phyloP scores from a whole-genome alignment of 495 filamentous ascomycete genomes.

The Massariosphaeria phaeospora region DNA sequence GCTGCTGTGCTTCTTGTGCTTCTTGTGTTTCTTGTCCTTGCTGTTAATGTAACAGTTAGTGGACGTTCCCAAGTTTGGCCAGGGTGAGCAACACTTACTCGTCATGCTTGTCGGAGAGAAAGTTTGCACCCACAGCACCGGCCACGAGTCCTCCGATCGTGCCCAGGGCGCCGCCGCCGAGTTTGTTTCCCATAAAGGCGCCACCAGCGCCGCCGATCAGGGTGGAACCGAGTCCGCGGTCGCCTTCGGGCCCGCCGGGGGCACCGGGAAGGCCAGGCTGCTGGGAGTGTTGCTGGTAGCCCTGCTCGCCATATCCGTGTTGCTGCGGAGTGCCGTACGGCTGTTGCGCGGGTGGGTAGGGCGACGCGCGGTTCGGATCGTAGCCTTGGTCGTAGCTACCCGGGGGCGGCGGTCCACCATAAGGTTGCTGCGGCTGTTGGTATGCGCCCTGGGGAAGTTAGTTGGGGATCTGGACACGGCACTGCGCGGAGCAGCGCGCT shows the following conservation, averaged over 20 bases:
- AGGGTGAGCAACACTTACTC: no score
- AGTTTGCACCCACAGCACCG: slow-evolving; percentile 55
- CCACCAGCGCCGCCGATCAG: slow-evolving; percentile 51
- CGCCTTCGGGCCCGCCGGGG: slow-evolving; percentile 42
- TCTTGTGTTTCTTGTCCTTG: slow-evolving; percentile 33
- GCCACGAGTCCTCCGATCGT: slow-evolving; percentile 49
- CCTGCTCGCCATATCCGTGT: slow-evolving; percentile 25
- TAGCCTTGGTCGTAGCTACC: slow-evolving; percentile 26
- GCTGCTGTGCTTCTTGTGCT: slow-evolving; percentile 33
- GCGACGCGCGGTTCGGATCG: slow-evolving; percentile 29
- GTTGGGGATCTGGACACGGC: not conserved
- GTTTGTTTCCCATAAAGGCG: slow-evolving; percentile 48
- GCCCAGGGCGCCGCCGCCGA: slow-evolving; percentile 47
- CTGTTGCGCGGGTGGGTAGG: slow-evolving; percentile 33
- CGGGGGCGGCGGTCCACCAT: slow-evolving; percentile 19
- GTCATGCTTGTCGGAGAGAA: no score
- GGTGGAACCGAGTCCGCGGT: slow-evolving; percentile 52
- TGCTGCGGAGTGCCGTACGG: slow-evolving; percentile 27
- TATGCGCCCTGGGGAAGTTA: not conserved
- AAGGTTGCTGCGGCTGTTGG: slow-evolving; percentile 14
- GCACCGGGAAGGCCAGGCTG: slow-evolving; percentile 28
- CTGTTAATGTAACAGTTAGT: not conserved
- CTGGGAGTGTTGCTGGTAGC: slow-evolving; percentile 24
- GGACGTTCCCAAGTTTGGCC: slow-evolving; percentile 12
- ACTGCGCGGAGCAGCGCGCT: slow-evolving; percentile 1